phyloP scores from a whole-genome alignment of 2,329 filamentous ascomycete species.

The Fusarium subtropicale region DNA sequence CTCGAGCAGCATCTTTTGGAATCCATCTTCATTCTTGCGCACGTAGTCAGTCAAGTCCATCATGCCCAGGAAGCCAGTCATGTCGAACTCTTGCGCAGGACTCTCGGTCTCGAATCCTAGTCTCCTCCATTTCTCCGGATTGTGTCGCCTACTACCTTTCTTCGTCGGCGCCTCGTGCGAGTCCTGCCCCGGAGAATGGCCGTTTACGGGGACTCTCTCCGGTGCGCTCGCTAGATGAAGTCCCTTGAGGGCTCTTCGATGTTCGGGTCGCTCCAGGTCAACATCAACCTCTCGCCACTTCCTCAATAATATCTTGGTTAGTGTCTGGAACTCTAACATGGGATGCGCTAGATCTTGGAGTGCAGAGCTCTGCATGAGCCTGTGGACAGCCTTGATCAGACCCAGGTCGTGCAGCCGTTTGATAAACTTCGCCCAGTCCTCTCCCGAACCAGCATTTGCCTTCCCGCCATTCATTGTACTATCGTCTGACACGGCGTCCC shows the following conservation, averaged over 20 bases:
- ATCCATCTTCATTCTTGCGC: constrained; percentile 88
- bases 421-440: constrained; percentile 96
- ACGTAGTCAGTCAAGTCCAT: constrained; percentile 98
- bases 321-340: constrained; percentile 89
- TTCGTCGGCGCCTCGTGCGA: constrained; percentile 54
- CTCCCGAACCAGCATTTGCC: constrained; percentile 51
- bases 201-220: constrained; percentile 60
- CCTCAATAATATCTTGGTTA: constrained; percentile 87
- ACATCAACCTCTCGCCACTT: constrained; percentile 90
- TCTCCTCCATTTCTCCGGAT: constrained; percentile 91
- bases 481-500: constrained; percentile 86
- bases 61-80: constrained; percentile 90
- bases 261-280: constrained; percentile 87
- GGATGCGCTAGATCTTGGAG: constrained; percentile 91
- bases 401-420: constrained; percentile 93
- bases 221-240: constrained; percentile 86
- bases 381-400: constrained; percentile 90
- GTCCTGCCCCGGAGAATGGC: constrained; percentile 54
- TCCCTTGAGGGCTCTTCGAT: constrained; percentile 86
- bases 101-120: constrained; percentile 93
- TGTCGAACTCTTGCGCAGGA: constrained; percentile 85
- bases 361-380: constrained; percentile 92
- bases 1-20: constrained; percentile 91
- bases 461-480: constrained; percentile 57
- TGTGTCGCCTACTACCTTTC: constrained; percentile 77